These are phyloP conservation scores for Dovyalis caffra DNA, from an alignment of 345 rosid genomes.

Conservation along the genomic window DNA sequence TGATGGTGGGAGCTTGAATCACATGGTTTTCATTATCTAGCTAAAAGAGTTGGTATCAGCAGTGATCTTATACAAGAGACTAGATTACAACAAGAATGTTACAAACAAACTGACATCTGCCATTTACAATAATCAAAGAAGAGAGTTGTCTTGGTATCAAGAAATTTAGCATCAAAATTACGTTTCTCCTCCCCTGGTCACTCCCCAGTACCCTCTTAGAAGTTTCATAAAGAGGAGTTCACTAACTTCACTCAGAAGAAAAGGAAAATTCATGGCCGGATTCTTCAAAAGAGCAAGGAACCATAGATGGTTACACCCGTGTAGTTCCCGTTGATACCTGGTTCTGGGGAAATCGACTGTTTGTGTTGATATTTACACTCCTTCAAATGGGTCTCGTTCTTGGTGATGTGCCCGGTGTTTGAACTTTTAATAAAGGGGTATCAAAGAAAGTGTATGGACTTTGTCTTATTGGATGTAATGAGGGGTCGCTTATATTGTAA, in stretches of 20 bases:
- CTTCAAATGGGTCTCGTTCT: constrained; percentile 54
- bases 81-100: constrained; percentile 25
- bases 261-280: neutral
- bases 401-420: constrained; percentile 47
- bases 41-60: constrained; percentile 7
- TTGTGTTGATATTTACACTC: constrained; percentile 31
- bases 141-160: constrained; percentile 15
- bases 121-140: constrained; percentile 31
- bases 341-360: constrained; percentile 6
- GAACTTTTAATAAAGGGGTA: constrained; percentile 39
- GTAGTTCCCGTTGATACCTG: constrained; percentile 4
- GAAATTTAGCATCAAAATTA: neutral
- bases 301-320: neutral
- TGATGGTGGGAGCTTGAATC: neutral
- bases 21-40: constrained; percentile 4
- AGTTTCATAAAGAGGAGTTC: neutral
- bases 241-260: constrained; percentile 1
- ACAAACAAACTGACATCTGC: constrained; percentile 13
- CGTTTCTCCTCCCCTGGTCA: neutral
- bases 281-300: neutral
- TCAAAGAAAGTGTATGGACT: constrained; percentile 40
- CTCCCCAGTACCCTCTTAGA: neutral
- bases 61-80: constrained; percentile 21
- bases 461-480: constrained; percentile 45
- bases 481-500: constrained; percentile 51